Conservation (phyloP, 768 basidiomycete species). For the Tricholoma flavovirens region DNA sequence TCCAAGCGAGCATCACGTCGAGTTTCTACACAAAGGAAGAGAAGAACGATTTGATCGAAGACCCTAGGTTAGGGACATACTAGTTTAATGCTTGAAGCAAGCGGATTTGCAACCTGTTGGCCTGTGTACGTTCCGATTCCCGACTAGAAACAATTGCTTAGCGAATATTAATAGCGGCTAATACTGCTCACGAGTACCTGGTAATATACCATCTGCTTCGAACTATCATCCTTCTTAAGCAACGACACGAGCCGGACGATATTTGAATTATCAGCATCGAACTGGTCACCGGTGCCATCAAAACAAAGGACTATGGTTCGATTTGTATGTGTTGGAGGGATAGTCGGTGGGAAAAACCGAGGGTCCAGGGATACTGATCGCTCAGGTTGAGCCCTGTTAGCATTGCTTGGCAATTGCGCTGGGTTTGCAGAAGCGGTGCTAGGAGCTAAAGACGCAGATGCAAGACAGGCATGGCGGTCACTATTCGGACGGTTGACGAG, state of each 20-base stretch:
- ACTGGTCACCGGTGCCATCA: constrained; percentile 52
- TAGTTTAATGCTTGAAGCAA: constrained; percentile 34
- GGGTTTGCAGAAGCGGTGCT: not conserved
- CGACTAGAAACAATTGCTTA: constrained; percentile 18
- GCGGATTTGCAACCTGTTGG: constrained; percentile 44
- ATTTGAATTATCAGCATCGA: constrained; percentile 50
- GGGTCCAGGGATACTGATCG: not conserved
- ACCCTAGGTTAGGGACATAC: constrained; percentile 12
- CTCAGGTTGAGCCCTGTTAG: not conserved
- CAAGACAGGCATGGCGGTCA: not conserved
- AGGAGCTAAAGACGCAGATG: not conserved
- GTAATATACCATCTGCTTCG: constrained; percentile 54
- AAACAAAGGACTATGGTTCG: constrained; percentile 51
- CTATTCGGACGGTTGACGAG: not conserved
- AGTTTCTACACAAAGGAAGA: constrained; percentile 22
- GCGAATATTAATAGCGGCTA: not conserved
- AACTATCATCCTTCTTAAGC: constrained; percentile 46
- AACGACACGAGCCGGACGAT: constrained; percentile 45
- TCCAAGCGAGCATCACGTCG: constrained; percentile 43
- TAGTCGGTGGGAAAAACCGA: not conserved
- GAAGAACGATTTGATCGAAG: not conserved
- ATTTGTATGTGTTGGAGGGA: constrained; percentile 34
- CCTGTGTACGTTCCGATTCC: constrained; percentile 59
- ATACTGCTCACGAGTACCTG: constrained; percentile 27
- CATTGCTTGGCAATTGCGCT: not conserved